These are phyloP conservation scores for Carex myosuroides DNA, from an alignment of 176 grass and related monocot genomes.

Conservation along the genomic window DNA sequence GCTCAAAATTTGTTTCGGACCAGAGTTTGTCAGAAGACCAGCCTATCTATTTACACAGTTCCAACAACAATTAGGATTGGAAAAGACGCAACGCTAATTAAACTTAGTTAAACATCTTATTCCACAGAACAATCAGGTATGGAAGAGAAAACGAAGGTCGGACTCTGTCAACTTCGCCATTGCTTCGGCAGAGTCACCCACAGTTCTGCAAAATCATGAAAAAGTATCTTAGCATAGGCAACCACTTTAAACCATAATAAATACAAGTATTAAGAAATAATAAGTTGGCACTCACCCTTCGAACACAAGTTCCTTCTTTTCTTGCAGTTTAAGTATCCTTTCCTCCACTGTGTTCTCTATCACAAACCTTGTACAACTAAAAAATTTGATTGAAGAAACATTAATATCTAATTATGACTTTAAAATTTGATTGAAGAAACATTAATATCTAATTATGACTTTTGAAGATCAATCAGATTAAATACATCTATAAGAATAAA, in stretches of 20 bases:
- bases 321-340: conserved; percentile 75
- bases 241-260: neutral
- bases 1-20: neutral
- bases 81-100: neutral
- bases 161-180: conserved; percentile 67
- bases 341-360: conserved; percentile 70
- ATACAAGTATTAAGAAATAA: neutral
- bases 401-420: neutral
- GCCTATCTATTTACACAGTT: neutral
- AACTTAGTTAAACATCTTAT: neutral
- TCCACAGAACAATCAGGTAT: conserved; percentile 25
- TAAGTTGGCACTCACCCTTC: conserved; percentile 51
- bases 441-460: conserved; percentile 2
- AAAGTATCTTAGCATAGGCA: conserved; percentile 5
- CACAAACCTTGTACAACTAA: conserved; percentile 77
- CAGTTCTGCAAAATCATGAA: conserved; percentile 36
- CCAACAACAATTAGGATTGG: neutral
- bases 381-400: neutral
- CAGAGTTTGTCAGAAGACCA: neutral
- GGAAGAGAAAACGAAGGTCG: conserved; percentile 79
- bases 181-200: conserved; percentile 63
- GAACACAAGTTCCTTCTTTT: conserved; percentile 88
- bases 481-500: neutral
- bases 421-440: neutral
- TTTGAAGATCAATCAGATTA: neutral